Evolutionary conservation across 177 flowering plant genomes (phyloP).

Genomic region (Vitis hybrid): DNA sequence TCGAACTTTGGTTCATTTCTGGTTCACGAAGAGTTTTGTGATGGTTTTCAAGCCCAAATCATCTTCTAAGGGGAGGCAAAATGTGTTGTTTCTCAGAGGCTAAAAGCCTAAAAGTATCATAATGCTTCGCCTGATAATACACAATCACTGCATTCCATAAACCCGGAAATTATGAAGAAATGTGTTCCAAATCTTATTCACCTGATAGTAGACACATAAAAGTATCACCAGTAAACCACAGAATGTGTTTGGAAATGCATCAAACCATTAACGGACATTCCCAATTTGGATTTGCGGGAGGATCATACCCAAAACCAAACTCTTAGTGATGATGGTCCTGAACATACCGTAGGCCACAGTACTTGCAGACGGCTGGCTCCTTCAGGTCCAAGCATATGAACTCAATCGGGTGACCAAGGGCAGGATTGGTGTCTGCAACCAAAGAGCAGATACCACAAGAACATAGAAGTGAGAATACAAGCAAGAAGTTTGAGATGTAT

Average conservation of each 20-base stretch:
- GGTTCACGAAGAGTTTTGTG: no score
- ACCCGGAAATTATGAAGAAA: background rate
- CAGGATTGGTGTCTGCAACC: conserved; percentile 74
- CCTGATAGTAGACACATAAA: background rate
- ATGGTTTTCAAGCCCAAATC: no score
- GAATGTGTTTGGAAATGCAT: background rate
- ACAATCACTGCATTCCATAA: no score
- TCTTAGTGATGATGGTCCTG: conserved; percentile 77
- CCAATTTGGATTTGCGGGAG: background rate
- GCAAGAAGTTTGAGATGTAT: background rate
- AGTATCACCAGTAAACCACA: background rate
- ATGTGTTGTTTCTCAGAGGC: no score
- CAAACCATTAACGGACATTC: background rate
- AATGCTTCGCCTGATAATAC: no score
- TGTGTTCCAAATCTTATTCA: background rate
- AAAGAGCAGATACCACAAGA: background rate
- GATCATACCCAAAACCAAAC: background rate
- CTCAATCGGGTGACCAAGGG: conserved; percentile 98
- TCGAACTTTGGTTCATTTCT: no score
- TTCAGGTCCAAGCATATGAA: conserved; percentile 85
- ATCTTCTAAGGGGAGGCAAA: no score
- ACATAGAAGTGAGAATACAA: background rate
- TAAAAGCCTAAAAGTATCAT: no score
- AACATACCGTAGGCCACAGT: conserved; percentile 94
- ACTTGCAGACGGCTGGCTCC: conserved; percentile 93